These are phyloP conservation scores for Chrysoporthe austroafricana DNA, from an alignment of 2,329 filamentous ascomycete genomes.

Conservation along the genomic window DNA sequence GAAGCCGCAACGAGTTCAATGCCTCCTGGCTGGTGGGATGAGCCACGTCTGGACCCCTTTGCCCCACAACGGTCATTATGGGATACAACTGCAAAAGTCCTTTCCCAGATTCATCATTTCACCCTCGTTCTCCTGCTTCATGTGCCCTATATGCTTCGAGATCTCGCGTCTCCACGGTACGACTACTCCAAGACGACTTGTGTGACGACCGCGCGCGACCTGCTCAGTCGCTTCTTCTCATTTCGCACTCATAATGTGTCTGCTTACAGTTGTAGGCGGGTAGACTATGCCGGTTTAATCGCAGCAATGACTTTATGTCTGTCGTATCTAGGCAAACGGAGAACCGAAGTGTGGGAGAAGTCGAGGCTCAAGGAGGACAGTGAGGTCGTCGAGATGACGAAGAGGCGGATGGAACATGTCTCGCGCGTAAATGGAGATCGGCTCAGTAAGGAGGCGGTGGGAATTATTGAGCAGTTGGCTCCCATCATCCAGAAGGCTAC, in stretches of 20 bases:
- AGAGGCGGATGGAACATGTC: constrained; percentile 45
- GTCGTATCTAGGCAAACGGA: constrained; percentile 48
- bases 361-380: constrained; percentile 40
- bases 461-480: constrained; percentile 48
- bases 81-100: constrained; percentile 41
- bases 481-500: constrained; percentile 43
- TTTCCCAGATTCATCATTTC: constrained; percentile 56
- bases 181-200: constrained; percentile 54
- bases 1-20: constrained; percentile 47
- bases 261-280: constrained; percentile 49
- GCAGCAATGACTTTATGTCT: constrained; percentile 55
- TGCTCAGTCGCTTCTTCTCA: constrained; percentile 52
- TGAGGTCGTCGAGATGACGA: constrained; percentile 41
- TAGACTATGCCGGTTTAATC: constrained; percentile 57
- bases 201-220: constrained; percentile 53
- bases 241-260: constrained; percentile 47
- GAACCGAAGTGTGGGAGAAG: constrained; percentile 26
- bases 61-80: constrained; percentile 32
- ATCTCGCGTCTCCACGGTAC: constrained; percentile 43
- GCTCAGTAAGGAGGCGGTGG: constrained; percentile 46
- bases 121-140: constrained; percentile 57
- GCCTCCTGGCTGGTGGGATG: constrained; percentile 53
- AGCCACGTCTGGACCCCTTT: constrained; percentile 36
- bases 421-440: constrained; percentile 45
- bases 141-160: constrained; percentile 57